These are phyloP conservation scores for Reticulascus tulasneorum DNA, from an alignment of 2,329 filamentous ascomycete species.

Conservation along the genomic window DNA sequence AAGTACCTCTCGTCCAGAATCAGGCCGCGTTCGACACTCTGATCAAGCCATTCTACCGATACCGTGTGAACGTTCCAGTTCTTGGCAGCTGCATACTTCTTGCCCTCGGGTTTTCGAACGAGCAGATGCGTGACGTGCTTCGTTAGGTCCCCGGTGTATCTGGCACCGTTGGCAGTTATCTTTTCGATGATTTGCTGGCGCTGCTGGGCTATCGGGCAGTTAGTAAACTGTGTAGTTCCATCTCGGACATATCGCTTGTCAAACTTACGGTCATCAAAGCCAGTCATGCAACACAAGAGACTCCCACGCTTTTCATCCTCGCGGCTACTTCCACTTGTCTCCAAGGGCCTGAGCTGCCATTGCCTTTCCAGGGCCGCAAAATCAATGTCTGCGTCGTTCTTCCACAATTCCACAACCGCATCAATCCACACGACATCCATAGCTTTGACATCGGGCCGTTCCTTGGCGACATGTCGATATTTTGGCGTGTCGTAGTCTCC, in stretches of 20 bases:
- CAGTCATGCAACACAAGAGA: conserved; percentile 52
- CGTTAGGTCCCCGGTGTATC: conserved; percentile 84
- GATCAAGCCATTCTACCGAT: conserved; percentile 77
- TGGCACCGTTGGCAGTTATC: conserved; percentile 68
- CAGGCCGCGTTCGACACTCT: conserved; percentile 83
- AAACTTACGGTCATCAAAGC: conserved; percentile 47
- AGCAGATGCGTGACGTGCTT: conserved; percentile 85
- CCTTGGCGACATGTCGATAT: conserved; percentile 90
- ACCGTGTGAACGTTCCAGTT: conserved; percentile 79
- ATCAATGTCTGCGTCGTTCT: conserved; percentile 71
- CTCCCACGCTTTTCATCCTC: conserved; percentile 29
- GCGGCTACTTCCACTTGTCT: conserved; percentile 37
- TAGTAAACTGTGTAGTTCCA: too few relatives aligned
- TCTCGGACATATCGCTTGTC: too few relatives aligned
- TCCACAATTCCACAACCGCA: conserved; percentile 75
- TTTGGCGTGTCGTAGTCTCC: conserved; percentile 87
- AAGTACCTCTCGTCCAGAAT: conserved; percentile 84
- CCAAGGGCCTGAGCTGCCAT: conserved; percentile 61
- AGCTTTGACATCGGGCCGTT: conserved; percentile 79
- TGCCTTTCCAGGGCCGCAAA: conserved; percentile 64
- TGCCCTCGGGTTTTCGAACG: conserved; percentile 71
- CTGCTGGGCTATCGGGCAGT: conserved; percentile 49
- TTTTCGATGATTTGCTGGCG: conserved; percentile 67
- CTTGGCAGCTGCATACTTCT: conserved; percentile 86
- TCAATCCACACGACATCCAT: conserved; percentile 83